A percentile compares a stretch with the other conserved stretches of the same genome.
Evolutionary conservation across 2,329 filamentous ascomycete species (phyloP).

Genomic region (Xylaria sp.): DNA sequence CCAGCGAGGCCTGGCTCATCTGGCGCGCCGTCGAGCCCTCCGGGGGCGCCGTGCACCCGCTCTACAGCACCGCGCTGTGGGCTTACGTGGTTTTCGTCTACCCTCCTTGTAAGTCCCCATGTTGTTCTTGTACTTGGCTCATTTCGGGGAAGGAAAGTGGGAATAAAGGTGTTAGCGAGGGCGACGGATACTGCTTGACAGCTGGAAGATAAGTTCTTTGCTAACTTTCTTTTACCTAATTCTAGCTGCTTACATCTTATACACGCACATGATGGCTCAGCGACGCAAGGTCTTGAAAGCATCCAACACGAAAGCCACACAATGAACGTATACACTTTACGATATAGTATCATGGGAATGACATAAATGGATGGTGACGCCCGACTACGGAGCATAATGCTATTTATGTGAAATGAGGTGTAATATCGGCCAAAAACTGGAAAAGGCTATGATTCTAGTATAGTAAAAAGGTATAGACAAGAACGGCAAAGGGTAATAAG

Average conservation of each 20-base stretch:
- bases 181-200: background rate
- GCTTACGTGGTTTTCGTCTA: slow-evolving; percentile 84
- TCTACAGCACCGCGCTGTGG: slow-evolving; percentile 73
- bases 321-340: slow-evolving; percentile 45
- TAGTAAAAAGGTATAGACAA: slow-evolving; percentile 31
- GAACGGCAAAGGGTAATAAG: slow-evolving; percentile 30
- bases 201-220: background rate
- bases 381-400: slow-evolving; percentile 8
- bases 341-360: slow-evolving; percentile 12
- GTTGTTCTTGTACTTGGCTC: slow-evolving; percentile 8
- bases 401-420: slow-evolving; percentile 7
- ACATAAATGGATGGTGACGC: slow-evolving; percentile 23
- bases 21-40: slow-evolving; percentile 74
- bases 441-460: slow-evolving; percentile 18
- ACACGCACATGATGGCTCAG: slow-evolving; percentile 95
- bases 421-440: slow-evolving; percentile 17
- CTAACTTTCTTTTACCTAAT: slow-evolving; percentile 16
- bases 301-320: slow-evolving; percentile 61
- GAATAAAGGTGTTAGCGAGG: background rate
- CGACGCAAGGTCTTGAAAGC: slow-evolving; percentile 79
- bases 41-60: slow-evolving; percentile 55
- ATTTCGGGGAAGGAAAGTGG: background rate
- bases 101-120: slow-evolving; percentile 73
- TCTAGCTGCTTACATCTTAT: slow-evolving; percentile 81
- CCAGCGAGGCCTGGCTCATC: slow-evolving; percentile 86